phyloP scores from a whole-genome alignment of 1,284 basidiomycete species.

The Boletellus sp. region DNA sequence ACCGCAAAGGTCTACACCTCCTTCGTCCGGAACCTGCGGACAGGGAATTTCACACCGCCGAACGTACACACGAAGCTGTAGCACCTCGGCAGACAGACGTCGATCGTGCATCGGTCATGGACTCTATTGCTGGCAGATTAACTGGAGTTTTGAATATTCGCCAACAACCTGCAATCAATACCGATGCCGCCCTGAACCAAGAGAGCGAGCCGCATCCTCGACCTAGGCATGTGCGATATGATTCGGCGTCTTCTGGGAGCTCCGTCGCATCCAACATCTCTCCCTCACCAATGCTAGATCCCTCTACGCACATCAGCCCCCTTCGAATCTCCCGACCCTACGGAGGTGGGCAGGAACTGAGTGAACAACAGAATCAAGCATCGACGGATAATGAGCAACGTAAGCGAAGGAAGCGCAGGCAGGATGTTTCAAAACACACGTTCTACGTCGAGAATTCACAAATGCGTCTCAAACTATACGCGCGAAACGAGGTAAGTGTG shows the following conservation, averaged over 20 bases:
- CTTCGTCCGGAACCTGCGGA: slow-evolving; percentile 41
- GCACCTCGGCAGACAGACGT: slow-evolving; percentile 15
- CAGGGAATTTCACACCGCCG: slow-evolving; percentile 26
- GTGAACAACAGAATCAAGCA: slow-evolving; percentile 21
- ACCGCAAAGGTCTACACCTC: slow-evolving; percentile 71
- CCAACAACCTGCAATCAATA: slow-evolving; percentile 14
- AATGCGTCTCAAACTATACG: slow-evolving; percentile 82
- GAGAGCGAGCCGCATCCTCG: slow-evolving; percentile 1
- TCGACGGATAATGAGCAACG: slow-evolving; percentile 34
- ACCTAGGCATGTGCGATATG: slow-evolving; percentile 16
- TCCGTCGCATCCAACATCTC: slow-evolving; percentile 39
- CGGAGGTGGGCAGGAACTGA: slow-evolving; percentile 25
- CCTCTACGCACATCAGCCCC: slow-evolving; percentile 68
- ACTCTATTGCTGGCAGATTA: slow-evolving; percentile 49
- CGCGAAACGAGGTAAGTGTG: slow-evolving; percentile 74
- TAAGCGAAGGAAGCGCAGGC: slow-evolving; percentile 42
- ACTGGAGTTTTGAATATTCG: slow-evolving; percentile 43
- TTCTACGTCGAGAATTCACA: slow-evolving; percentile 95
- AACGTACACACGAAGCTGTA: slow-evolving; percentile 12
- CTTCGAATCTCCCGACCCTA: slow-evolving; percentile 28
- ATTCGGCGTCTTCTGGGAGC: slow-evolving; percentile 28
- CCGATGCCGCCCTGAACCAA: slow-evolving; percentile 6
- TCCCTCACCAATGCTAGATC: slow-evolving; percentile 61
- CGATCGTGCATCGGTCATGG: slow-evolving; percentile 41
- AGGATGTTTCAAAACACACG: slow-evolving; percentile 83